Evolutionary conservation across 139 green algal genomes (phyloP).

Genomic region (Zygnema circumcarinatum): DNA sequence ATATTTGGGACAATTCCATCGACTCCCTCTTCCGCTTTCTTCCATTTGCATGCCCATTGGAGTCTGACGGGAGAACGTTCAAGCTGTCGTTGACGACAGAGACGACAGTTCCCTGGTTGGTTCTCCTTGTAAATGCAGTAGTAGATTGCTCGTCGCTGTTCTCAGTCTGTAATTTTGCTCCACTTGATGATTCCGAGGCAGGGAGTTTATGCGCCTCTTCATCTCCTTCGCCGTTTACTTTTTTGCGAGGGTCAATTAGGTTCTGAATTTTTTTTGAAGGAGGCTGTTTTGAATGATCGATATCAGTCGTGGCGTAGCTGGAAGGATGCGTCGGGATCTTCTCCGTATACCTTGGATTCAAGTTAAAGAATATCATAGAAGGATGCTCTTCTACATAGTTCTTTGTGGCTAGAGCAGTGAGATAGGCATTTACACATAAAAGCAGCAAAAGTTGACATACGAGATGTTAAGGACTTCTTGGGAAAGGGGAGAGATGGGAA

Average conservation of each 20-base stretch:
- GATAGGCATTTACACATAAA: too few relatives aligned
- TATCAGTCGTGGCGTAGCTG: not conserved
- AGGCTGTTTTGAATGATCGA: not conserved
- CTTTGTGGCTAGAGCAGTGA: too few relatives aligned
- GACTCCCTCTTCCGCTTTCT: slow-evolving; percentile 2
- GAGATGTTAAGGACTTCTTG: not conserved
- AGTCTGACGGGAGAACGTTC: too few relatives aligned
- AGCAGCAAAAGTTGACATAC: not conserved
- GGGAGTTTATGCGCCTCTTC: not conserved
- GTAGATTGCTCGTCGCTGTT: not conserved
- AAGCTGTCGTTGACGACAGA: slow-evolving; percentile 9
- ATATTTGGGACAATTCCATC: slow-evolving; percentile 11
- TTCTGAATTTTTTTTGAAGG: too few relatives aligned
- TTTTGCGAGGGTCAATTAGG: too few relatives aligned
- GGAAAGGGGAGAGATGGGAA: not conserved
- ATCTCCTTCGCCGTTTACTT: too few relatives aligned
- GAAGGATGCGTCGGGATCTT: not conserved
- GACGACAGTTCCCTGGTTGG: not conserved
- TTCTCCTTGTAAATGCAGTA: slow-evolving; percentile 27
- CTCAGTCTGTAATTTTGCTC: not conserved
- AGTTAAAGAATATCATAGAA: too few relatives aligned
- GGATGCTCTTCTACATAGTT: too few relatives aligned
- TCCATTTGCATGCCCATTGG: too few relatives aligned
- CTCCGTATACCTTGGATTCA: not conserved
- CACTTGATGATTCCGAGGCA: not conserved